Conservation (phyloP, 345 rosid species). For the Carallia pectinifolia region DNA sequence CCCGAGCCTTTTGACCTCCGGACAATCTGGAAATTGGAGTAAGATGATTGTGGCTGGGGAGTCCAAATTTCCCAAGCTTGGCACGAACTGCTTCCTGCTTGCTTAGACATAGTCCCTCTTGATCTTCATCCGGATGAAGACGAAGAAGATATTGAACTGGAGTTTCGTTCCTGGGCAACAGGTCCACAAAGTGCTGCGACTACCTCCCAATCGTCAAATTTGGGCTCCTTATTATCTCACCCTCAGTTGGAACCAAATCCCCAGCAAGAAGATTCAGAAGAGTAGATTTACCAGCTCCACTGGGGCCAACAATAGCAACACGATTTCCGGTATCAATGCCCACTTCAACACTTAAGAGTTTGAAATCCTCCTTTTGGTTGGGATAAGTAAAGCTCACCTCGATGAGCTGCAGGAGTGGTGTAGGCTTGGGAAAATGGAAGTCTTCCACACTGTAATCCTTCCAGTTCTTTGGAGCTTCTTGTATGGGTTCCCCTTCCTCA, state of each 20-base stretch:
- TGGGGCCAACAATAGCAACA: constrained; percentile 58
- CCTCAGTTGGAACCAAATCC: constrained; percentile 18
- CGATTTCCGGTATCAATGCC: constrained; percentile 98
- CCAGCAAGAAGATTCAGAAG: too few species aligned
- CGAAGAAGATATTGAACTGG: constrained; percentile 66
- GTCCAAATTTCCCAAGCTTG: too few species aligned
- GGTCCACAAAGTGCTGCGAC: constrained; percentile 93
- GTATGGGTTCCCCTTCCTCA: constrained; percentile 61
- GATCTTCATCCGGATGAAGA: too few species aligned
- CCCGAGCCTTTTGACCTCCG: too few species aligned
- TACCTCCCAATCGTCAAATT: constrained; percentile 88
- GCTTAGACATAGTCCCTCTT: too few species aligned
- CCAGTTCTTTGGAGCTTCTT: constrained; percentile 79
- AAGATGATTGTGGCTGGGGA: too few species aligned
- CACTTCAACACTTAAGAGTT: constrained; percentile 72
- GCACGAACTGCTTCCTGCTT: too few species aligned
- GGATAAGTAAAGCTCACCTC: constrained; percentile 58
- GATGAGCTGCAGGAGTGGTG: constrained; percentile 61
- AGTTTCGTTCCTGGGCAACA: constrained; percentile 82
- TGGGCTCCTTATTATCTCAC: constrained; percentile 81
- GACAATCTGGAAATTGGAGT: too few species aligned
- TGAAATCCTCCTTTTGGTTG: constrained; percentile 65
- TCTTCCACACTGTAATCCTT: constrained; percentile 70
- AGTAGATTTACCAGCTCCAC: too few species aligned
- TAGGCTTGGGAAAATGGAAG: constrained; percentile 93